Conservation (phyloP, 495 filamentous ascomycete species). For the Aspergillus funiculosus region DNA sequence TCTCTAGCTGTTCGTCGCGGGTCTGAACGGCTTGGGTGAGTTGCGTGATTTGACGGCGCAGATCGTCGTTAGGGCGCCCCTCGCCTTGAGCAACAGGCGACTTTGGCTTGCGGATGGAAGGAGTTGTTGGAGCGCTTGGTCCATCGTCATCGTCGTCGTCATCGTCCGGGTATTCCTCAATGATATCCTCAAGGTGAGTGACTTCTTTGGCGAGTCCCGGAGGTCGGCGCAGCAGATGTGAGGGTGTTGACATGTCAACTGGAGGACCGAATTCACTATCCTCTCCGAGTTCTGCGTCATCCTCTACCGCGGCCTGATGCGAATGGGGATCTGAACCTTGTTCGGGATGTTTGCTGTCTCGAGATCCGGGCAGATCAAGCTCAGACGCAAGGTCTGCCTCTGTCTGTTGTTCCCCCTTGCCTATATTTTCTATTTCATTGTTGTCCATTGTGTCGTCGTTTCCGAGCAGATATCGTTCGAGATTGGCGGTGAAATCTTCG, state of each 20-base stretch:
- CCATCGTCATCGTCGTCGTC: constrained; percentile 10
- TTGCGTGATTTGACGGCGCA: constrained; percentile 34
- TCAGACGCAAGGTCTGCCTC: neutral
- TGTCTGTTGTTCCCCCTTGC: constrained; percentile 13
- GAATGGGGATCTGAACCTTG: constrained; percentile 13
- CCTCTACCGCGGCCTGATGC: constrained; percentile 31
- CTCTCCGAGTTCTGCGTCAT: constrained; percentile 34
- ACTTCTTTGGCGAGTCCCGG: constrained; percentile 28
- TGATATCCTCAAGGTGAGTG: constrained; percentile 40
- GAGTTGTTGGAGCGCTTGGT: constrained; percentile 22
- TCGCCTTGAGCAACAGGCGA: constrained; percentile 15
- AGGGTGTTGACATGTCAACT: constrained; percentile 45
- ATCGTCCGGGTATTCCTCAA: constrained; percentile 37
- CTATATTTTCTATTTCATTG: constrained; percentile 20
- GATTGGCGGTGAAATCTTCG: constrained; percentile 47
- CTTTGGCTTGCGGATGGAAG: constrained; percentile 28
- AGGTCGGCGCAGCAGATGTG: constrained; percentile 35
- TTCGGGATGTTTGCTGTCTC: constrained; percentile 9
- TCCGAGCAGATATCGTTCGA: constrained; percentile 46
- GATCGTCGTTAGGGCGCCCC: constrained; percentile 21
- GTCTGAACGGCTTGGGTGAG: constrained; percentile 32
- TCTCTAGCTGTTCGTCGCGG: constrained; percentile 36
- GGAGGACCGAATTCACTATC: constrained; percentile 45
- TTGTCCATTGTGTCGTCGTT: constrained; percentile 26
- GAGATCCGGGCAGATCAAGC: neutral